Conservation (phyloP, 495 filamentous ascomycete genomes). For the Schizothecium vesticola region DNA sequence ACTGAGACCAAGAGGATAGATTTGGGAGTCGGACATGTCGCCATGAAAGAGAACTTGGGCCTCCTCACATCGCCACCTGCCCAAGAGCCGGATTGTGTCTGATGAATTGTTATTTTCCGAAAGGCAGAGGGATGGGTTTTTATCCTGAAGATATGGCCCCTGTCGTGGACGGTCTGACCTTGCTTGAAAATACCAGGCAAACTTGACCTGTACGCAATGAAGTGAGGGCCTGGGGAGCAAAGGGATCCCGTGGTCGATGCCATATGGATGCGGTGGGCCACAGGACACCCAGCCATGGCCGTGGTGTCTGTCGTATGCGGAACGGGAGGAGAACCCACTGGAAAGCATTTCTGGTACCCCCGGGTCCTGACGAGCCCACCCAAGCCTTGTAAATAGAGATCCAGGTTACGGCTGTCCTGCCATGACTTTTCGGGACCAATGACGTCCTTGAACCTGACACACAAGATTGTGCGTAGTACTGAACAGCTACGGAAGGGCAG, state of each 20-base stretch:
- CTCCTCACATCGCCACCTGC: not conserved
- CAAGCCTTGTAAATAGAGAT: not conserved
- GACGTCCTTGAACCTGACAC: not conserved
- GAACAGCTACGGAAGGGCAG: not conserved
- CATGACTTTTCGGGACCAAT: not conserved
- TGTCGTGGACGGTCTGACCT: not conserved
- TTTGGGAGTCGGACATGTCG: not conserved
- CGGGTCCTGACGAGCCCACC: not conserved
- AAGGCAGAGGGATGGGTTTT: not conserved
- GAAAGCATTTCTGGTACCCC: not conserved
- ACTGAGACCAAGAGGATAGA: not conserved
- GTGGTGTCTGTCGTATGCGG: conserved; percentile 9
- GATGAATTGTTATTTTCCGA: not conserved
- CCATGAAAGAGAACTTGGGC: not conserved
- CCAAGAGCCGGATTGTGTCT: not conserved
- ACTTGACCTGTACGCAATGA: not conserved
- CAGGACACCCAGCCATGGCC: not conserved
- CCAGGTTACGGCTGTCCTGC: not conserved
- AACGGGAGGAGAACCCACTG: conserved; percentile 5
- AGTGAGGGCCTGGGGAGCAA: not conserved
- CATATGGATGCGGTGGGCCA: not conserved
- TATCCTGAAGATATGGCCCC: not conserved
- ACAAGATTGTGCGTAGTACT: not conserved
- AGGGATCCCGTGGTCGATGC: not conserved
- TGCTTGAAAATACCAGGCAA: not conserved